These are phyloP conservation scores for Yamadazyma spencermartinsiae DNA, from an alignment of 1,139 yeast species.

Conservation along the genomic window DNA sequence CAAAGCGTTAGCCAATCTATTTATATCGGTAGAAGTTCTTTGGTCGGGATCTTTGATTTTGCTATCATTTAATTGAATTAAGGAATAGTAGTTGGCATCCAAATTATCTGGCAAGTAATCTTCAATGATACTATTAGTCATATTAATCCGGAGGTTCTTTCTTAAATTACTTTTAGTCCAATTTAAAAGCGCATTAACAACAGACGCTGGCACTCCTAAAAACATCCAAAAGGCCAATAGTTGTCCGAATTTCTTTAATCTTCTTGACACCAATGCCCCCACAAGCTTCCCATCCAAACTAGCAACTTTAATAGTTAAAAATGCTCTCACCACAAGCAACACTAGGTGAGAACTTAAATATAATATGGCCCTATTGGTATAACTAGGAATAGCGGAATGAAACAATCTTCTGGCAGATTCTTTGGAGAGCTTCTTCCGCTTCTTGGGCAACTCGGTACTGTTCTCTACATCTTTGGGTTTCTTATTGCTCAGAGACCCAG, in stretches of 20 bases:
- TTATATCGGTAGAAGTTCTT: constrained; percentile 76
- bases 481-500: constrained; percentile 19
- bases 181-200: constrained; percentile 71
- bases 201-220: constrained; percentile 83
- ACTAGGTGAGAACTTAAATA: constrained; percentile 57
- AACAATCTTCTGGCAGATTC: constrained; percentile 34
- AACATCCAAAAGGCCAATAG: constrained; percentile 78
- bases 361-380: constrained; percentile 34
- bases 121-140: constrained; percentile 64
- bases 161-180: constrained; percentile 74
- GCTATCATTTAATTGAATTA: constrained; percentile 56
- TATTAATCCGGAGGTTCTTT: constrained; percentile 60
- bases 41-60: constrained; percentile 77
- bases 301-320: constrained; percentile 80
- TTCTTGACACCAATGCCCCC: constrained; percentile 75
- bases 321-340: constrained; percentile 66
- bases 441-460: constrained; percentile 15
- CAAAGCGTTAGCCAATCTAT: constrained; percentile 69
- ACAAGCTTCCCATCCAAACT: constrained; percentile 84
- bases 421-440: constrained; percentile 32
- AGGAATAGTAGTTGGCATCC: constrained; percentile 46
- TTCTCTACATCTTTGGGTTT: constrained; percentile 12
- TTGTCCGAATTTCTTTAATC: constrained; percentile 62
- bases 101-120: constrained; percentile 66
- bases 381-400: constrained; percentile 42